phyloP scores from a whole-genome alignment of 352 stramenopile genomes.

The Pythium folliculosum region DNA sequence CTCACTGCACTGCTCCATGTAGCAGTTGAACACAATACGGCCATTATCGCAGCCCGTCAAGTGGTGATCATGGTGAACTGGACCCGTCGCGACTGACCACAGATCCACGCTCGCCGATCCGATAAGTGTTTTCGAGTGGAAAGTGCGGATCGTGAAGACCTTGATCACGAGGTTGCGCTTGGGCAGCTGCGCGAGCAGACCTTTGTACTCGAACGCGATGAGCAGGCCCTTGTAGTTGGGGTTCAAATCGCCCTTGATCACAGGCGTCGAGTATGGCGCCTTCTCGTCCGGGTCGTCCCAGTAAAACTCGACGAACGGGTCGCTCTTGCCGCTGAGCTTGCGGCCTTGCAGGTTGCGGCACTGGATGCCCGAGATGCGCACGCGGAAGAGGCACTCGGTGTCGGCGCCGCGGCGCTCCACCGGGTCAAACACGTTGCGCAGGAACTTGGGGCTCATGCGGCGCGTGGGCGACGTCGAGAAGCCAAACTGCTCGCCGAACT shows the following conservation, averaged over 20 bases:
- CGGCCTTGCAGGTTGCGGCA: slow-evolving; percentile 84
- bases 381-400: slow-evolving; percentile 78
- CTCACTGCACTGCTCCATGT: slow-evolving; percentile 91
- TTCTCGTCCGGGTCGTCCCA: slow-evolving; percentile 78
- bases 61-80: slow-evolving; percentile 88
- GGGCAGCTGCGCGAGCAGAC: slow-evolving; percentile 50
- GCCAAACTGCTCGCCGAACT: slow-evolving; percentile 75
- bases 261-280: slow-evolving; percentile 73
- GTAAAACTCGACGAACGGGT: slow-evolving; percentile 88
- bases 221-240: slow-evolving; percentile 88
- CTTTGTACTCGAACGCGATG: slow-evolving; percentile 87
- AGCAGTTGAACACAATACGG: slow-evolving; percentile 89
- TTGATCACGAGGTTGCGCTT: slow-evolving; percentile 74
- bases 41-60: slow-evolving; percentile 85
- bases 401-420: slow-evolving; percentile 52
- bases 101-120: slow-evolving; percentile 77
- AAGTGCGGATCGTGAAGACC: slow-evolving; percentile 84
- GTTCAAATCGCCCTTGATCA: slow-evolving; percentile 87
- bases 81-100: slow-evolving; percentile 80
- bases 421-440: slow-evolving; percentile 71
- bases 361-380: slow-evolving; percentile 86
- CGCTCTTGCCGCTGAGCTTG: slow-evolving; percentile 81
- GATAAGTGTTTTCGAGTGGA: slow-evolving; percentile 77
- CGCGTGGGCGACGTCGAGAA: slow-evolving; percentile 35
- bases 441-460: slow-evolving; percentile 58